Conservation (phyloP, 345 rosid genomes). For the Salix brachista region DNA sequence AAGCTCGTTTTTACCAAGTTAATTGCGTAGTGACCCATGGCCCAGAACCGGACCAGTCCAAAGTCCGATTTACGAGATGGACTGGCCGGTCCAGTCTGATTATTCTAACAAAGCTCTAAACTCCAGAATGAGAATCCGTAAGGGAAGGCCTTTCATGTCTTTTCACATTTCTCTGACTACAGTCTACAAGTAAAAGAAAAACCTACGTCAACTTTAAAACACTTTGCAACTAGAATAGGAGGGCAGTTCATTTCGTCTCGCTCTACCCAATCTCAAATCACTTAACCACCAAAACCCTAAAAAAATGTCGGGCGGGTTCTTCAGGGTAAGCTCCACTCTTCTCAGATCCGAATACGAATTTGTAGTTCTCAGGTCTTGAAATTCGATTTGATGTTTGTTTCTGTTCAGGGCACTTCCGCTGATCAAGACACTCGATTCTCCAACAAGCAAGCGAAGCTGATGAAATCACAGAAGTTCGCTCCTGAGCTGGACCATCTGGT, state of each 20-base stretch:
- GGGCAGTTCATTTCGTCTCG: neutral
- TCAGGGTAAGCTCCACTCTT: conserved; percentile 10
- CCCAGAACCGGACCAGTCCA: too few relatives aligned
- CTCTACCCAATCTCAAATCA: neutral
- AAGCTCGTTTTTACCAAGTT: too few relatives aligned
- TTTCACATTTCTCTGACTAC: neutral
- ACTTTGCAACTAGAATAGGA: neutral
- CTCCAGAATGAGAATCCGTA: too few relatives aligned
- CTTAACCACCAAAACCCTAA: conserved; percentile 4
- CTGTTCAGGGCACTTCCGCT: conserved; percentile 80
- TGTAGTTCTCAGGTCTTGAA: conserved; percentile 3
- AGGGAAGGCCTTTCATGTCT: neutral
- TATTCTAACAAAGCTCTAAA: too few relatives aligned
- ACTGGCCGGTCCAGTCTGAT: too few relatives aligned
- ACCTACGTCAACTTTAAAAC: neutral
- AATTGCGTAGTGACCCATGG: too few relatives aligned
- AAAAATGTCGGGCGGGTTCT: conserved; percentile 33
- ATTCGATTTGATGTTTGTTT: neutral
- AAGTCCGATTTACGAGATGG: too few relatives aligned
- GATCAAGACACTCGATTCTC: conserved; percentile 99
- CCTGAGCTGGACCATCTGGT: conserved; percentile 86
- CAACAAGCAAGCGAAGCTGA: conserved; percentile 91
- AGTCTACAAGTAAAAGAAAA: neutral
- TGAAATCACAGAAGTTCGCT: conserved; percentile 91
- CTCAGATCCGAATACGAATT: neutral